Evolutionary conservation across 2,329 filamentous ascomycete genomes (phyloP).

Genomic region (Botrytis sinoallii): DNA sequence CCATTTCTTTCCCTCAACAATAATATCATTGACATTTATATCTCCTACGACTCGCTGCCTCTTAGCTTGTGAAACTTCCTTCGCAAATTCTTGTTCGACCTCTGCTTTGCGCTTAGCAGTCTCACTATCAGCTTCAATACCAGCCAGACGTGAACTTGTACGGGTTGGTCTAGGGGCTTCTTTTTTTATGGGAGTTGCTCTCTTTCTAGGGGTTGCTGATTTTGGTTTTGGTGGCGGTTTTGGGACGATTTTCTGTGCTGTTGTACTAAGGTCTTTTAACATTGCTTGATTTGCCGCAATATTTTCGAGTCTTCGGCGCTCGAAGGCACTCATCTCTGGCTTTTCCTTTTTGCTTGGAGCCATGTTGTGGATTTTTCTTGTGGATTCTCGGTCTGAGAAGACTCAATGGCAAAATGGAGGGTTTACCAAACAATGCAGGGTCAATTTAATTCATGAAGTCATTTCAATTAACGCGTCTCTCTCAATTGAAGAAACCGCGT

Average conservation of each 20-base stretch:
- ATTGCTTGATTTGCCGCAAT: constrained; percentile 83
- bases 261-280: constrained; percentile 70
- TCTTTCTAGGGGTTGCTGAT: constrained; percentile 42
- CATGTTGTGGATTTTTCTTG: constrained; percentile 42
- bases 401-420: neutral
- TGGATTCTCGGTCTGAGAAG: neutral
- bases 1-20: constrained; percentile 77
- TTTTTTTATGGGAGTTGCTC: constrained; percentile 46
- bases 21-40: constrained; percentile 71
- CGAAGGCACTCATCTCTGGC: constrained; percentile 74
- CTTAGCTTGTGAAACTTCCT: constrained; percentile 58
- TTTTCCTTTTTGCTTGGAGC: constrained; percentile 43
- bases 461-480: constrained; percentile 16
- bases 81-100: constrained; percentile 55
- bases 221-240: constrained; percentile 52
- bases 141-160: constrained; percentile 57
- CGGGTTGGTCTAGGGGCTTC: constrained; percentile 51
- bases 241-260: constrained; percentile 67
- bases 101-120: constrained; percentile 67
- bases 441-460: neutral
- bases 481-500: neutral
- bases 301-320: constrained; percentile 79
- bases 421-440: neutral
- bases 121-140: constrained; percentile 53
- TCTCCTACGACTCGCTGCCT: constrained; percentile 62